Percentiles rank a stretch among this genome's conserved stretches.
Evolutionary conservation across 2,329 filamentous ascomycete genomes (phyloP).

Genomic region (Lasiodiplodia sp.): DNA sequence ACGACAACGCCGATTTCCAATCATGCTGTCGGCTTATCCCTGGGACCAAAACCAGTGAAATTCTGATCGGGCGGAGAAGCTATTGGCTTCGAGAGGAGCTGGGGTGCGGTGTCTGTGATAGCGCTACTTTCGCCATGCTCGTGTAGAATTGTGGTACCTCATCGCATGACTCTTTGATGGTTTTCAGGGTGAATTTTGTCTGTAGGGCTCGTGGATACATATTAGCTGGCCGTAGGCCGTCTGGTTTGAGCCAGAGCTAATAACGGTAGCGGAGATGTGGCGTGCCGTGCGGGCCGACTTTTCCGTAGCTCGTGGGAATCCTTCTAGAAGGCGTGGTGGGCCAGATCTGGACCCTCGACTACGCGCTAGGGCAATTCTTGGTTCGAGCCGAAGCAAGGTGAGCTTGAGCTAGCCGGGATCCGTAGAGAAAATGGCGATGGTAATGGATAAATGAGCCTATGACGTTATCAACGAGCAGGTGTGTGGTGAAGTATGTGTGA

Average conservation of each 20-base stretch:
- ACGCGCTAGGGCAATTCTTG: neutral
- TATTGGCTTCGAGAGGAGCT: no score
- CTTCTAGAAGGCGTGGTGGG: neutral
- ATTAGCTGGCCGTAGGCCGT: neutral
- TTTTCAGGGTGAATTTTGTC: neutral
- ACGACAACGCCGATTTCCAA: no score
- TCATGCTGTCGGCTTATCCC: no score
- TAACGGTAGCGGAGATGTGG: neutral
- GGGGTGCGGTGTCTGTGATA: no score
- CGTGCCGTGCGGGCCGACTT: conserved; percentile 11
- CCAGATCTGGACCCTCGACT: neutral
- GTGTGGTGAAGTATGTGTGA: neutral
- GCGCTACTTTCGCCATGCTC: no score
- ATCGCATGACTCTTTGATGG: no score
- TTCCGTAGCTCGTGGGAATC: no score
- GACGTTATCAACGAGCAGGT: neutral
- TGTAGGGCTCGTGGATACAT: neutral
- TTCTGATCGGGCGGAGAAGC: no score
- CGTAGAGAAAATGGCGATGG: neutral
- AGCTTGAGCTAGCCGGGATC: neutral
- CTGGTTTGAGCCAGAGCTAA: neutral
- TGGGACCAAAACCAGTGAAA: no score
- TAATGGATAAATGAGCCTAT: neutral
- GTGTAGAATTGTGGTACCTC: no score
- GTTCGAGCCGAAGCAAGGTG: neutral